These are phyloP conservation scores for Gracilariopsis chorda DNA, from an alignment of 23 red algal genomes.

Conservation along the genomic window DNA sequence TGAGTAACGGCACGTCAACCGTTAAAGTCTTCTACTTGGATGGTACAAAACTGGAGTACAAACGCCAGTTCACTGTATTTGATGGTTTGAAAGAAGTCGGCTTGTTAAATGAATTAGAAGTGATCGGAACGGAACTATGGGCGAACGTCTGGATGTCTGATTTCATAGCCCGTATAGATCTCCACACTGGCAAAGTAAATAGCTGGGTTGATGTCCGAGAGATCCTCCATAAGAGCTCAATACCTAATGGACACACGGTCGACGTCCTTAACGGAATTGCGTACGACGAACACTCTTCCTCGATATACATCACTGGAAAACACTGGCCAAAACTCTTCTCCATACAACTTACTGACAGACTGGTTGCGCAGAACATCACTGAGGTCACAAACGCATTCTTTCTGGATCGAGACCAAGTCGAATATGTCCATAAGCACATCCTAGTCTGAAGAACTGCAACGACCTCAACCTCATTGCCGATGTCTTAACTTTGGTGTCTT, in stretches of 20 bases:
- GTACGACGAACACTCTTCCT: conserved; percentile 27
- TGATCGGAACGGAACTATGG: conserved; percentile 77
- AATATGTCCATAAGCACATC: conserved; percentile 37
- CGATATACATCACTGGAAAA: conserved; percentile 84
- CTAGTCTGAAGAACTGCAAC: neutral
- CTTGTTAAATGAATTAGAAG: conserved; percentile 75
- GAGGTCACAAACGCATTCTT: conserved; percentile 45
- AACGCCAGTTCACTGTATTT: conserved; percentile 15
- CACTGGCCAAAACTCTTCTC: conserved; percentile 83
- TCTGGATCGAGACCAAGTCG: conserved; percentile 32
- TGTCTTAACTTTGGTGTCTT: no score
- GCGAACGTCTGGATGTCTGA: conserved; percentile 74
- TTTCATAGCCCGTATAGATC: conserved; percentile 75
- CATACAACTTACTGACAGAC: conserved; percentile 36
- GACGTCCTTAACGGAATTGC: conserved; percentile 93
- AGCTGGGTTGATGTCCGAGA: conserved; percentile 56
- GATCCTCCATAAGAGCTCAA: conserved; percentile 10
- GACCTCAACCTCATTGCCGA: no score
- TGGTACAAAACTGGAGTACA: neutral
- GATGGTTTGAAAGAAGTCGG: conserved; percentile 53
- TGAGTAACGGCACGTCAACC: conserved; percentile 69
- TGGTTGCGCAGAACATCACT: conserved; percentile 15
- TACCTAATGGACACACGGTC: conserved; percentile 42
- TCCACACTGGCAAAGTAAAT: conserved; percentile 39
- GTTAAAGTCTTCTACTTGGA: conserved; percentile 41